phyloP scores from a whole-genome alignment of 2,329 filamentous ascomycete genomes.

The Scedosporium apiospermum region DNA sequence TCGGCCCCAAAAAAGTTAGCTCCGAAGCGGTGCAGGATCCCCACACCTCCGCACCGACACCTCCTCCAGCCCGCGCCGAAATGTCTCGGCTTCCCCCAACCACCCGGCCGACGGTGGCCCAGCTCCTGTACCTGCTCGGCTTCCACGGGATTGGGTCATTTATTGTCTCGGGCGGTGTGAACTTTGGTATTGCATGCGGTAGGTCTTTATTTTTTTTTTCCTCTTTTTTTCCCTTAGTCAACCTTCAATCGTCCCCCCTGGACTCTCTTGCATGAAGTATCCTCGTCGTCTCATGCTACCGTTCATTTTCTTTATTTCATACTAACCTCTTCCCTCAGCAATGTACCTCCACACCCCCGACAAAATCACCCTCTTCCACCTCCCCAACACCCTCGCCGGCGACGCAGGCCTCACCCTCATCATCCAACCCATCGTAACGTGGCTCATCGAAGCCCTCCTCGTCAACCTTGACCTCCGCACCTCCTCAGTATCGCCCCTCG shows the following conservation, averaged over 20 bases:
- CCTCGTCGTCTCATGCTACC: not conserved
- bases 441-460: constrained; percentile 37
- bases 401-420: constrained; percentile 43
- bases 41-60: not conserved
- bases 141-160: constrained; percentile 37
- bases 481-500: constrained; percentile 36
- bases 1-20: not conserved
- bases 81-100: not conserved
- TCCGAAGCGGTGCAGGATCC: not conserved
- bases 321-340: constrained; percentile 18
- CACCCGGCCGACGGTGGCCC: constrained; percentile 25
- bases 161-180: constrained; percentile 38
- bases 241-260: not conserved
- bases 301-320: no score
- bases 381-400: constrained; percentile 40
- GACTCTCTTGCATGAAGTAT: no score
- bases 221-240: no score
- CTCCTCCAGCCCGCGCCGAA: no score
- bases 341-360: constrained; percentile 32
- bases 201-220: constrained; percentile 9
- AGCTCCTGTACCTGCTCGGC: constrained; percentile 38
- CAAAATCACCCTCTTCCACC: constrained; percentile 36
- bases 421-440: constrained; percentile 40
- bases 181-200: constrained; percentile 44
- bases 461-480: constrained; percentile 36